Evolutionary conservation across 108 stramenopile genomes (phyloP).

Genomic region (Nitzschia sp.): DNA sequence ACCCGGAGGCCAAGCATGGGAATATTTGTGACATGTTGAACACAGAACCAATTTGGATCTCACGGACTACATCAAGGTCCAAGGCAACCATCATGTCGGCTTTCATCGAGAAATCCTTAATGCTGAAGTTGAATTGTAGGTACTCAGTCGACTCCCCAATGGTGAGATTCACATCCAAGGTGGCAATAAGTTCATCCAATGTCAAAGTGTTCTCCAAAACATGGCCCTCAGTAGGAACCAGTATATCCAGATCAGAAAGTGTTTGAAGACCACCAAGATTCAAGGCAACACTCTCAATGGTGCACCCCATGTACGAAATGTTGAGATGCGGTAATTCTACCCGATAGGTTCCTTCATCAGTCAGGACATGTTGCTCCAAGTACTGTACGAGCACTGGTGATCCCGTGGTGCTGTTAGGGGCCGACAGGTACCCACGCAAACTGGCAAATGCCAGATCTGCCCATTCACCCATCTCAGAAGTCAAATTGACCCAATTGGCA

Average conservation of each 20-base stretch:
- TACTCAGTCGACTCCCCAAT: slow-evolving; percentile 26
- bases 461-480: slow-evolving; percentile 12
- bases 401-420: neutral
- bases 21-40: slow-evolving; percentile 21
- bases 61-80: slow-evolving; percentile 35
- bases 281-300: slow-evolving; percentile 26
- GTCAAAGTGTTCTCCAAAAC: slow-evolving; percentile 36
- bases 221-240: slow-evolving; percentile 43
- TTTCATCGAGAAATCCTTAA: slow-evolving; percentile 37
- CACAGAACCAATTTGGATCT: slow-evolving; percentile 35
- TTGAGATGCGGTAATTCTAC: slow-evolving; percentile 27
- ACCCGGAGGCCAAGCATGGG: slow-evolving; percentile 18
- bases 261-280: slow-evolving; percentile 46
- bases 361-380: slow-evolving; percentile 25
- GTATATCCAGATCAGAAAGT: slow-evolving; percentile 25
- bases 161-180: slow-evolving; percentile 31
- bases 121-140: slow-evolving; percentile 32
- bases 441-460: slow-evolving; percentile 25
- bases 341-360: slow-evolving; percentile 31
- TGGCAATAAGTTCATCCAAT: slow-evolving; percentile 37
- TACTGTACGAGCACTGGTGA: slow-evolving; percentile 3
- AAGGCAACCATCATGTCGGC: slow-evolving; percentile 41
- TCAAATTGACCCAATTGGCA: slow-evolving; percentile 27
- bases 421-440: slow-evolving; percentile 16
- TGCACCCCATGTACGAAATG: slow-evolving; percentile 17